phyloP scores from a whole-genome alignment of 108 stramenopile species.

The Skeletonema tropicum region DNA sequence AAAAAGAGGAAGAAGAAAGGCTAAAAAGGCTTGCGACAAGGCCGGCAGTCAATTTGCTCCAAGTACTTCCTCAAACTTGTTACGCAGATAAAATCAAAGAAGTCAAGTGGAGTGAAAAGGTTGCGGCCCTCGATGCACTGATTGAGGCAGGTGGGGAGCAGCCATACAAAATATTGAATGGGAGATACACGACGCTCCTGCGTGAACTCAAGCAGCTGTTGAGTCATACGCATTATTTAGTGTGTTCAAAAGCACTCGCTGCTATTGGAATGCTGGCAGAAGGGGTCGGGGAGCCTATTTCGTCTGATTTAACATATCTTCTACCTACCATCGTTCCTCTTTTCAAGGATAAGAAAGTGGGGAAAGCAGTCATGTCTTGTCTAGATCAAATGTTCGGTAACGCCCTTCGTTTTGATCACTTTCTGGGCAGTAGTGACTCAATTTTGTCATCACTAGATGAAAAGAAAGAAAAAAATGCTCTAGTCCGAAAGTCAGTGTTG shows the following conservation, averaged over 20 bases:
- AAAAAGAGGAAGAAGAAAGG: constrained; percentile 59
- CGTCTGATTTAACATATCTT: constrained; percentile 73
- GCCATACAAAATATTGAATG: constrained; percentile 82
- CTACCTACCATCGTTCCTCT: constrained; percentile 57
- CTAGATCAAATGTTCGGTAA: constrained; percentile 84
- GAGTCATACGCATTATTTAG: constrained; percentile 85
- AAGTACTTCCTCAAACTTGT: constrained; percentile 60
- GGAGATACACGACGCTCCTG: constrained; percentile 76
- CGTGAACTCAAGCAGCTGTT: constrained; percentile 74
- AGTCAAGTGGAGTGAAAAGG: constrained; percentile 88
- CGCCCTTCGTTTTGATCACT: constrained; percentile 74
- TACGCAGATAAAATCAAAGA: constrained; percentile 67
- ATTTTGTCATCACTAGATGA: constrained; percentile 70
- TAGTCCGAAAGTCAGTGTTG: constrained; percentile 63
- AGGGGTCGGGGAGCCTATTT: constrained; percentile 84
- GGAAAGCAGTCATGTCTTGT: constrained; percentile 54
- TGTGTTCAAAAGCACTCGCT: constrained; percentile 71
- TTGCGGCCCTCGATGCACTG: constrained; percentile 75
- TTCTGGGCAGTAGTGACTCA: constrained; percentile 71
- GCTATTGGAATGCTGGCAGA: constrained; percentile 82
- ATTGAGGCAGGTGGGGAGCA: constrained; percentile 79
- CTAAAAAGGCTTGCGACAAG: constrained; percentile 67
- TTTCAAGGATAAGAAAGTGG: constrained; percentile 89
- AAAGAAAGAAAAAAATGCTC: constrained; percentile 79
- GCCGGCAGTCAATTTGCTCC: constrained; percentile 74